These are phyloP conservation scores for Myriosclerotinia curreyana DNA, from an alignment of 2,329 filamentous ascomycete species.

Conservation along the genomic window DNA sequence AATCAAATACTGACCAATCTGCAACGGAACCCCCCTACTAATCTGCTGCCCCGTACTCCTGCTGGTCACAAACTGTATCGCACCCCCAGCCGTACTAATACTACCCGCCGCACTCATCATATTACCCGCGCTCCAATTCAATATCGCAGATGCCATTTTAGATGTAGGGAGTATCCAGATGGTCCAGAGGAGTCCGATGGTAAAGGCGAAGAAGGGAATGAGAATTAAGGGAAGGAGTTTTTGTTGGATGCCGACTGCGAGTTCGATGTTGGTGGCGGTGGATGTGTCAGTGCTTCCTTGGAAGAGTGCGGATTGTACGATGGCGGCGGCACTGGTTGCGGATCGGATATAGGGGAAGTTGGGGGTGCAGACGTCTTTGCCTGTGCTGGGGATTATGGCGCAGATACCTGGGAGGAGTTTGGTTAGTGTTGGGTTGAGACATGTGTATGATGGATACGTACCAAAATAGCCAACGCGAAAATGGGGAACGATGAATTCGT, in stretches of 20 bases:
- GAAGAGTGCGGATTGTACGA: background rate
- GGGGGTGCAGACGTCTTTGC: background rate
- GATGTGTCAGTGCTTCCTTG: background rate
- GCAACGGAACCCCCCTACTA: conserved; percentile 5
- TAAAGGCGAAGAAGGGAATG: conserved; percentile 9
- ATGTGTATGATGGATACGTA: background rate
- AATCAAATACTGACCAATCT: conserved; percentile 8
- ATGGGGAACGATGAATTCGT: conserved; percentile 15
- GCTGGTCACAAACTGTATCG: conserved; percentile 4
- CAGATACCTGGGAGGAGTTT: background rate
- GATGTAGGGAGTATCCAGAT: background rate
- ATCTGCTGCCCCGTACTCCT: conserved; percentile 1
- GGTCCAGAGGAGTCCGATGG: conserved; percentile 1
- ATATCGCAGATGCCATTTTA: background rate
- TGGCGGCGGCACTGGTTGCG: background rate
- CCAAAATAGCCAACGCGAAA: conserved; percentile 16
- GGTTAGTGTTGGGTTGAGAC: background rate
- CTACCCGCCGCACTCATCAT: conserved; percentile 6
- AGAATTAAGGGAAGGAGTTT: conserved; percentile 2
- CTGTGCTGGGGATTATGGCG: conserved; percentile 2
- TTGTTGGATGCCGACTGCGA: conserved; percentile 7
- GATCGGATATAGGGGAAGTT: background rate
- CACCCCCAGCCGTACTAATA: background rate
- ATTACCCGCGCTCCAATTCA: conserved; percentile 1
- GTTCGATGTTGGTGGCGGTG: background rate